Conservation (phyloP, 2,329 filamentous ascomycete species). For the Diaporthe velutina region DNA sequence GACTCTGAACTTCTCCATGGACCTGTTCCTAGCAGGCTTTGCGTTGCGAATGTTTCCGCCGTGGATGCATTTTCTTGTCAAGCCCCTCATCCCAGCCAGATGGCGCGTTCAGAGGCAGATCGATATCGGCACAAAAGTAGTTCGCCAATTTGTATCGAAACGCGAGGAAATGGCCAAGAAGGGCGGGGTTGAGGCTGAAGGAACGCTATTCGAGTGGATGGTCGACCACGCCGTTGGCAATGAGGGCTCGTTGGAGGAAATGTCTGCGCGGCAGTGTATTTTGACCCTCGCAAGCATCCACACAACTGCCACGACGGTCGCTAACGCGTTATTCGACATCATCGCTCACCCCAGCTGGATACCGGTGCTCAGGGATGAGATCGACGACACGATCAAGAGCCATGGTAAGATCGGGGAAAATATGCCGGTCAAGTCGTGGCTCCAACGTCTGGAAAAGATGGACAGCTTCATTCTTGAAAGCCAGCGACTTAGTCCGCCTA, state of each 20-base stretch:
- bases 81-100: too few species aligned
- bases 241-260: not conserved
- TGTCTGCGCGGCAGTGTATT: slow-evolving; percentile 19
- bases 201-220: not conserved
- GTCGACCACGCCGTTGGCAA: not conserved
- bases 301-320: slow-evolving; percentile 17
- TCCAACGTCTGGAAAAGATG: not conserved
- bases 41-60: too few species aligned
- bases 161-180: too few species aligned
- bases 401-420: too few species aligned
- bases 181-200: slow-evolving; percentile 61
- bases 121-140: too few species aligned
- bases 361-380: not conserved
- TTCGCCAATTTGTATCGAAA: too few species aligned
- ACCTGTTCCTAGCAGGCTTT: too few species aligned
- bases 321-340: slow-evolving; percentile 37
- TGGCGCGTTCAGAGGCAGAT: too few species aligned
- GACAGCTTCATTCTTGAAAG: not conserved
- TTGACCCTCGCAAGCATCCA: slow-evolving; percentile 37
- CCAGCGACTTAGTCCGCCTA: not conserved
- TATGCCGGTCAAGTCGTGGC: too few species aligned
- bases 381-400: not conserved
- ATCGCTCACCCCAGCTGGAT: not conserved
- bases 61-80: too few species aligned
- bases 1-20: too few species aligned